Evolutionary conservation across 805 yeast genomes (phyloP).

Genomic region (Lipomyces japonicus): DNA sequence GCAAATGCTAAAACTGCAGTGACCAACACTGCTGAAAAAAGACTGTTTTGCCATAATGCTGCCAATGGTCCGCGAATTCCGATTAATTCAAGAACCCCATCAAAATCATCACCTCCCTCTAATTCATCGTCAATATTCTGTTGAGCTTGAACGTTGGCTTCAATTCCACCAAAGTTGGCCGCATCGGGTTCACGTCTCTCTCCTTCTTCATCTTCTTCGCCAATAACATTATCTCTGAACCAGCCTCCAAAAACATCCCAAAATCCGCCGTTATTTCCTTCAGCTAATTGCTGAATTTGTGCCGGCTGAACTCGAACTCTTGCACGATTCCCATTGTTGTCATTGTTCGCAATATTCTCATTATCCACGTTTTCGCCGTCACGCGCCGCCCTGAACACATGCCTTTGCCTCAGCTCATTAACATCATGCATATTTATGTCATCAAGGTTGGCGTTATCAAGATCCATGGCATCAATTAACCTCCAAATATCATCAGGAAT

Average conservation of each 20-base stretch:
- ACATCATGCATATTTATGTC: background rate
- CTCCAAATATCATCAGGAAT: background rate
- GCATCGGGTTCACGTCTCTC: constrained; percentile 2
- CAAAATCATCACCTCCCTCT: constrained; percentile 32
- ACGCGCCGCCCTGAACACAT: too few species aligned
- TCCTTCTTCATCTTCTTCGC: constrained; percentile 8
- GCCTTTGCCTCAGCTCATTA: background rate
- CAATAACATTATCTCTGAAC: constrained; percentile 14
- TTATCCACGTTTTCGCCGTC: background rate
- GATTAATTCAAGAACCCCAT: constrained; percentile 34
- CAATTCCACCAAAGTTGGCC: too few species aligned
- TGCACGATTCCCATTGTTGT: background rate
- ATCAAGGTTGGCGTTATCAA: background rate
- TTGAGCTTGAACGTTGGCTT: background rate
- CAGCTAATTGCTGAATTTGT: background rate
- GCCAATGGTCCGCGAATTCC: constrained; percentile 32
- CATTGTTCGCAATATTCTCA: background rate
- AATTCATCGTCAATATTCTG: constrained; percentile 21
- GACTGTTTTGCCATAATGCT: constrained; percentile 27
- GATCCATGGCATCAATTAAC: background rate
- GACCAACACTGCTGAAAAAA: constrained; percentile 27
- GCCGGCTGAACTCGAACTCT: background rate
- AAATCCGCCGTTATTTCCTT: constrained; percentile 8
- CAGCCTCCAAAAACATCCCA: constrained; percentile 17
- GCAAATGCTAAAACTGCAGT: constrained; percentile 21